Evolutionary conservation across 768 basidiomycete genomes (phyloP).

Genomic region (Phylloporus scabripes): DNA sequence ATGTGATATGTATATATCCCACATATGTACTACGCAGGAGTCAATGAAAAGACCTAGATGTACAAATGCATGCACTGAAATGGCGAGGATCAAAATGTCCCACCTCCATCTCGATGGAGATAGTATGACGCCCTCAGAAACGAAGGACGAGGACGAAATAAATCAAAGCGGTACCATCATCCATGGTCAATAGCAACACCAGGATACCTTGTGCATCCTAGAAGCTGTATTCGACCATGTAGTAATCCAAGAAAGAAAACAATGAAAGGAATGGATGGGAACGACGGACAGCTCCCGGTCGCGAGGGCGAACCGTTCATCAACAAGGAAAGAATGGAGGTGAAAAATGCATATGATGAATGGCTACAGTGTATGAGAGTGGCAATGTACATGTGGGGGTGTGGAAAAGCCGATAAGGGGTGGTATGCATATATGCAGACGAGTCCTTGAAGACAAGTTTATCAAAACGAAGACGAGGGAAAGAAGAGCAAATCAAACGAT

Average conservation of each 20-base stretch:
- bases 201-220: not conserved
- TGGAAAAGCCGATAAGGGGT: slow-evolving; percentile 4
- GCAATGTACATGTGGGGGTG: slow-evolving; percentile 28
- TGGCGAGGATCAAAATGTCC: slow-evolving; percentile 6
- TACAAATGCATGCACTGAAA: not conserved
- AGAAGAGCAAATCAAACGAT: not conserved
- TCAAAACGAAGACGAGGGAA: not conserved
- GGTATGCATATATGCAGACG: slow-evolving; percentile 18
- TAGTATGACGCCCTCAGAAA: slow-evolving; percentile 5
- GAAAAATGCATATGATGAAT: slow-evolving; percentile 26
- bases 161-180: slow-evolving; percentile 5
- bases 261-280: slow-evolving; percentile 6
- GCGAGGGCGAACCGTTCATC: slow-evolving; percentile 1
- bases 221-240: not conserved
- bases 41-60: not conserved
- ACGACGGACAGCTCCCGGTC: too few species aligned
- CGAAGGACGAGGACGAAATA: slow-evolving; percentile 3
- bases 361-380: slow-evolving; percentile 28
- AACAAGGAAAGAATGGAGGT: not conserved
- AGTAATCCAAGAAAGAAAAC: not conserved
- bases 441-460: slow-evolving; percentile 3
- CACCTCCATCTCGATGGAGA: slow-evolving; percentile 20
- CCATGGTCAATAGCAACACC: slow-evolving; percentile 1
- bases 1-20: not conserved
- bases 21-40: not conserved